Percentiles rank a stretch among this genome's conserved stretches.
Evolutionary conservation across 106 monocot species (phyloP).

Genomic region (Dendrobium nobile): DNA sequence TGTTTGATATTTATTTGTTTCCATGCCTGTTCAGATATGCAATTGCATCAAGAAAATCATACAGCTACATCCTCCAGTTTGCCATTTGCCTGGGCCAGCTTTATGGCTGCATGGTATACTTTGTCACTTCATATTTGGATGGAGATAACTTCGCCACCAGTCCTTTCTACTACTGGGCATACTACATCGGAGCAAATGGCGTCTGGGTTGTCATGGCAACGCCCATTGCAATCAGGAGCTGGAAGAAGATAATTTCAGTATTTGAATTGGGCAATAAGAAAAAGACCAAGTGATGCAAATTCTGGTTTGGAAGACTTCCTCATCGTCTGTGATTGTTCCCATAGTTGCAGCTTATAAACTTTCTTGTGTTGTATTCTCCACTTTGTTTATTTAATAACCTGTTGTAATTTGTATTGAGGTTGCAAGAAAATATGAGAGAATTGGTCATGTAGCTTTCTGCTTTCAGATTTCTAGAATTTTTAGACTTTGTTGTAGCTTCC

Average conservation of each 20-base stretch:
- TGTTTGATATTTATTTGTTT: neutral
- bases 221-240: constrained; percentile 63
- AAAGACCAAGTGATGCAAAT: constrained; percentile 14
- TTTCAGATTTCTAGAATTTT: too few relatives aligned
- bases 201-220: constrained; percentile 69
- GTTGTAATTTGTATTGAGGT: too few relatives aligned
- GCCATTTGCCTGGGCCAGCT: constrained; percentile 72
- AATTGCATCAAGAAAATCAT: constrained; percentile 63
- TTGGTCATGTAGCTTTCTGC: too few relatives aligned
- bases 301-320: too few relatives aligned
- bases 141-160: constrained; percentile 72
- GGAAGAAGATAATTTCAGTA: constrained; percentile 67
- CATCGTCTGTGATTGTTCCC: too few relatives aligned
- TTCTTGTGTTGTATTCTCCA: too few relatives aligned
- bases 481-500: too few relatives aligned
- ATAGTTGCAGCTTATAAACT: too few relatives aligned
- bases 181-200: constrained; percentile 76
- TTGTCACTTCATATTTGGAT: constrained; percentile 52
- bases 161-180: constrained; percentile 68
- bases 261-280: constrained; percentile 34
- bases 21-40: constrained; percentile 50
- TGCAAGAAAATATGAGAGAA: too few relatives aligned
- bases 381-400: too few relatives aligned
- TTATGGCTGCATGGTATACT: constrained; percentile 93
- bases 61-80: constrained; percentile 73